Evolutionary conservation across 2,329 filamentous ascomycete species (phyloP).

Genomic region (Emergomyces orientalis): DNA sequence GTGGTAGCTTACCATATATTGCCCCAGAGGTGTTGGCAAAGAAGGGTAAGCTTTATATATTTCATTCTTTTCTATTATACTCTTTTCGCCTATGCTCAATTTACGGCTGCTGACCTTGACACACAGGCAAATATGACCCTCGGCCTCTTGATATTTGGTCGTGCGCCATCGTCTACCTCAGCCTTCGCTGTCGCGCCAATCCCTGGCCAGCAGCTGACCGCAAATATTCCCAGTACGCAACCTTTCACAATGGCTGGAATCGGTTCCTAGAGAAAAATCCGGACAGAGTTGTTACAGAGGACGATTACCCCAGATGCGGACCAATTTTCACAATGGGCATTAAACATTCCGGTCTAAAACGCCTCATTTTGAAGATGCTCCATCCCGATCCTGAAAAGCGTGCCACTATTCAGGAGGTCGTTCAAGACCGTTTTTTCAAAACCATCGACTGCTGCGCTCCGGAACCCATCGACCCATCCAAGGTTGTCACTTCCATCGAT

Average conservation of each 20-base stretch:
- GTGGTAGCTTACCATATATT: constrained; percentile 77
- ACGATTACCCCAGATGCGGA: constrained; percentile 55
- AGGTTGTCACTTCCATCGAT: constrained; percentile 50
- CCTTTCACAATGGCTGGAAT: constrained; percentile 58
- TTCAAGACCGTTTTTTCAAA: constrained; percentile 63
- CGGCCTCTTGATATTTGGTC: constrained; percentile 79
- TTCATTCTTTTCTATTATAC: neutral
- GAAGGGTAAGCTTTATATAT: constrained; percentile 34
- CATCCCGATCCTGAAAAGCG: constrained; percentile 66
- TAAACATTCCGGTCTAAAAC: constrained; percentile 58
- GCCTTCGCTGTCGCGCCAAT: constrained; percentile 60
- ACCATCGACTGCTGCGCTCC: constrained; percentile 69
- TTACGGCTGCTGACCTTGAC: constrained; percentile 8
- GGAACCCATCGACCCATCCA: constrained; percentile 52
- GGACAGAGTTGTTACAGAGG: constrained; percentile 45
- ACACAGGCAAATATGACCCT: constrained; percentile 55
- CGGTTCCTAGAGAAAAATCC: constrained; percentile 51
- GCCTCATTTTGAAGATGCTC: constrained; percentile 69
- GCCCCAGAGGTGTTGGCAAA: constrained; percentile 73
- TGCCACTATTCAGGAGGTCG: constrained; percentile 57
- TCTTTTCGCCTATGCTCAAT: neutral
- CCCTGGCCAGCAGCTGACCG: constrained; percentile 63
- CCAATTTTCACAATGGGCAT: constrained; percentile 54
- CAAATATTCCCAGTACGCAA: constrained; percentile 52
- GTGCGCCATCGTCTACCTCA: constrained; percentile 71